Conservation (phyloP, 495 filamentous ascomycete species). For the Neurospora pannonica region DNA sequence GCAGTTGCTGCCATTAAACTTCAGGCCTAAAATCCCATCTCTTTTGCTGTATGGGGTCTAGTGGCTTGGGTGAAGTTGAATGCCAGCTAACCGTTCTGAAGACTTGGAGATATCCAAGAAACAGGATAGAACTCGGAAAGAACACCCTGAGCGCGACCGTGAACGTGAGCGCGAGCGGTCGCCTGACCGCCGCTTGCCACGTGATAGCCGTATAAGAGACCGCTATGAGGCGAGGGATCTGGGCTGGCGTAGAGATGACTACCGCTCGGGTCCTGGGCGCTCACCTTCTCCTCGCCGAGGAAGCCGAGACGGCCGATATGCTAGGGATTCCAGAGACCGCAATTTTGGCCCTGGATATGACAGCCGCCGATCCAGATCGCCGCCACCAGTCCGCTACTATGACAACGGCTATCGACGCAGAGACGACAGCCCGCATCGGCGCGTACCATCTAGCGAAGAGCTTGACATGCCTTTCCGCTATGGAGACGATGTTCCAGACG, state of each 20-base stretch:
- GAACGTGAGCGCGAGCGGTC: conserved; percentile 19
- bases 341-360: conserved; percentile 29
- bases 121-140: conserved; percentile 63
- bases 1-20: background rate
- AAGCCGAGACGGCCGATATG: conserved; percentile 29
- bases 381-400: conserved; percentile 23
- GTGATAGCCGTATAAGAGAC: conserved; percentile 16
- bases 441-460: conserved; percentile 44
- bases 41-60: background rate
- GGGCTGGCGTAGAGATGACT: conserved; percentile 51
- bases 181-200: conserved; percentile 18
- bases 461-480: conserved; percentile 65
- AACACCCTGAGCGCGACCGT: conserved; percentile 6
- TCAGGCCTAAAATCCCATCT: background rate
- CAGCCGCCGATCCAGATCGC: conserved; percentile 52
- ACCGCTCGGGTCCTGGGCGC: conserved; percentile 43
- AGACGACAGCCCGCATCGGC: conserved; percentile 54
- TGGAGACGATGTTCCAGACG: conserved; percentile 75
- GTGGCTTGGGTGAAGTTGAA: background rate
- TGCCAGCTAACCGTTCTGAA: conserved; percentile 25
- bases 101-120: conserved; percentile 91
- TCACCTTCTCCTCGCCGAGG: conserved; percentile 39
- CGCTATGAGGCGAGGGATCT: conserved; percentile 35
- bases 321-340: conserved; percentile 29
- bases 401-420: conserved; percentile 51